phyloP scores from a whole-genome alignment of 2,329 filamentous ascomycete species.

The Hypoxylon sp. region DNA sequence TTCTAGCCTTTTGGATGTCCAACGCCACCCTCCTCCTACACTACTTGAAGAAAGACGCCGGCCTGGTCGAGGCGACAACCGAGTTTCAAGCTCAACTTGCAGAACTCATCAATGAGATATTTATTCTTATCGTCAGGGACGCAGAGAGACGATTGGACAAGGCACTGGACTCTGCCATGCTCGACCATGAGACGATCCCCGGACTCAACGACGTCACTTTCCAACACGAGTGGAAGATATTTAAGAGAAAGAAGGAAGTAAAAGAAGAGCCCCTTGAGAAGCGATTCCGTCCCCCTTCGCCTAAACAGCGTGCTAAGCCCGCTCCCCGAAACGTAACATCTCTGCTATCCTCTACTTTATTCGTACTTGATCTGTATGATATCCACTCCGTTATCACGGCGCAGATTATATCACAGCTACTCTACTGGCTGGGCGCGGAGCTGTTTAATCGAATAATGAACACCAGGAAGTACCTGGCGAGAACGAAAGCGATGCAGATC shows the following conservation, averaged over 20 bases:
- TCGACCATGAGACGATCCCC: constrained; percentile 97
- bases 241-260: constrained; percentile 87
- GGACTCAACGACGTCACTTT: constrained; percentile 97
- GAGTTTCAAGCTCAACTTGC: constrained; percentile 93
- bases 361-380: constrained; percentile 98
- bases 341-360: constrained; percentile 91
- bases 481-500: constrained; percentile 99
- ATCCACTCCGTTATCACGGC: constrained; percentile 96
- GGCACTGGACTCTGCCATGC: constrained; percentile 89
- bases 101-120: constrained; percentile 97
- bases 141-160: constrained; percentile 96
- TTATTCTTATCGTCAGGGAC: constrained; percentile 95
- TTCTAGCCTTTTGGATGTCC: constrained; percentile 97
- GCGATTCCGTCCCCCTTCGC: constrained; percentile 88
- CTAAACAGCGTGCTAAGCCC: constrained; percentile 88
- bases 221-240: constrained; percentile 98
- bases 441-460: constrained; percentile 98
- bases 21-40: constrained; percentile 95
- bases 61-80: constrained; percentile 79
- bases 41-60: constrained; percentile 93
- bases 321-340: constrained; percentile 96
- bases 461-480: constrained; percentile 89
- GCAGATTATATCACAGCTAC: constrained; percentile 88
- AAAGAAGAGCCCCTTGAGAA: constrained; percentile 93
- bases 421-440: constrained; percentile 96